Conservation (phyloP, 495 filamentous ascomycete species). For the Elasticomyces elasticus region DNA sequence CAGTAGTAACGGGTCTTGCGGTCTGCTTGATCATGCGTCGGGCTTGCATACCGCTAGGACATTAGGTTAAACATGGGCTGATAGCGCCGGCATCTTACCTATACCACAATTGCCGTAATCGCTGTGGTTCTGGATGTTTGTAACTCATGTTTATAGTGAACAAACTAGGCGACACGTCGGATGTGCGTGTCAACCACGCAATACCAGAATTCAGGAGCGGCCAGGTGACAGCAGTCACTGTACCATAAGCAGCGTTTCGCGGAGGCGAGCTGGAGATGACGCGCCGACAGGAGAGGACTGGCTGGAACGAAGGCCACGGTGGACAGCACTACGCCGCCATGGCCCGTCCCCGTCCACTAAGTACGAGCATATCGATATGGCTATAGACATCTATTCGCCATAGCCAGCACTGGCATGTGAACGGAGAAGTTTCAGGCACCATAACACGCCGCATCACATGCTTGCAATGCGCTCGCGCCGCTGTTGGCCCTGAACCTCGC, state of each 20-base stretch:
- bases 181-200: no score
- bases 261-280: no score
- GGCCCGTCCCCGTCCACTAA: neutral
- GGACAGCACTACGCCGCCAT: no score
- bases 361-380: neutral
- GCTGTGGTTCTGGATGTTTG: neutral
- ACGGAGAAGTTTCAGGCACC: neutral
- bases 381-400: neutral
- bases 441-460: neutral
- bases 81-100: neutral
- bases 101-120: neutral
- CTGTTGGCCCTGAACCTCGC: neutral
- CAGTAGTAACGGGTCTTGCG: neutral
- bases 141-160: no score
- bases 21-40: neutral
- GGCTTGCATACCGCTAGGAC: neutral
- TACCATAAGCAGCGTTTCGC: no score
- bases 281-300: no score
- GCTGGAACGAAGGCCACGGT: no score
- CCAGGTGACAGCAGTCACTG: no score
- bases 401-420: neutral
- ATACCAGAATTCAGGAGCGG: no score
- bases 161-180: no score
- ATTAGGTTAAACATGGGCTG: neutral
- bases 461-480: neutral